Percentiles rank a stretch among this genome's conserved stretches.
These are phyloP conservation scores for Benincasa hispida DNA, from an alignment of 306 rosid genomes.

Conservation along the genomic window DNA sequence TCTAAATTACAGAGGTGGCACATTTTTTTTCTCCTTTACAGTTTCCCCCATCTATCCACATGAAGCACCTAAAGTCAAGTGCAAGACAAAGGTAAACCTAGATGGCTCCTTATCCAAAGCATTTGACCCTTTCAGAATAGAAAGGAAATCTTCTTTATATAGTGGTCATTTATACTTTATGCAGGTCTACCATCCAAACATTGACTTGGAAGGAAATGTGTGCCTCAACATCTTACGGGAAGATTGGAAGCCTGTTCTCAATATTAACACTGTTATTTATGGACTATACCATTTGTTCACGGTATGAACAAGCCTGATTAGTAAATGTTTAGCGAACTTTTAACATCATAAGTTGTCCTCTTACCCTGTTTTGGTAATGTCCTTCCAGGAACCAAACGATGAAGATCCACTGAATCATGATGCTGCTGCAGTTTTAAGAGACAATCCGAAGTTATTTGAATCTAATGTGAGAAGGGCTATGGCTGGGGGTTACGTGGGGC, in stretches of 20 bases:
- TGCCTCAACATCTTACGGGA: conserved; percentile 91
- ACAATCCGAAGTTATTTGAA: conserved; percentile 60
- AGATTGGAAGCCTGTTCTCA: conserved; percentile 97
- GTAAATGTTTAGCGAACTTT: not conserved
- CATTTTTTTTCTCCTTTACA: conserved; percentile 64
- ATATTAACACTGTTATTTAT: conserved; percentile 67
- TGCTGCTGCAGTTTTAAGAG: conserved; percentile 85
- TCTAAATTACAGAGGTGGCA: conserved; percentile 47
- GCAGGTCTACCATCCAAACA: conserved; percentile 90
- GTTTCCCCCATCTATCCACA: conserved; percentile 80
- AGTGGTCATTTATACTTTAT: not conserved
- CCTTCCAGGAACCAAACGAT: conserved; percentile 63
- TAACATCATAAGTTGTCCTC: not conserved
- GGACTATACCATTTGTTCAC: conserved; percentile 88
- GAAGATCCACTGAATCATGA: conserved; percentile 96
- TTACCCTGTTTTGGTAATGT: conserved; percentile 3
- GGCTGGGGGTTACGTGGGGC: conserved; percentile 93
- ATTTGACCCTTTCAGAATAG: not conserved
- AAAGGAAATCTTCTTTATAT: not conserved
- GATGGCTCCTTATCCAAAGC: not conserved
- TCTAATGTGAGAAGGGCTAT: conserved; percentile 84
- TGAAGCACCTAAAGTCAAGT: conserved; percentile 90
- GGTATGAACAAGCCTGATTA: conserved; percentile 20
- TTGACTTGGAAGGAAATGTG: conserved; percentile 94
- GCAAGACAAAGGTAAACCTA: conserved; percentile 77